Evolutionary conservation across 2,329 filamentous ascomycete species (phyloP), one percentile per base, ranked within the genome.

Genomic region (Ascochyta clinopodiicola): DNA sequence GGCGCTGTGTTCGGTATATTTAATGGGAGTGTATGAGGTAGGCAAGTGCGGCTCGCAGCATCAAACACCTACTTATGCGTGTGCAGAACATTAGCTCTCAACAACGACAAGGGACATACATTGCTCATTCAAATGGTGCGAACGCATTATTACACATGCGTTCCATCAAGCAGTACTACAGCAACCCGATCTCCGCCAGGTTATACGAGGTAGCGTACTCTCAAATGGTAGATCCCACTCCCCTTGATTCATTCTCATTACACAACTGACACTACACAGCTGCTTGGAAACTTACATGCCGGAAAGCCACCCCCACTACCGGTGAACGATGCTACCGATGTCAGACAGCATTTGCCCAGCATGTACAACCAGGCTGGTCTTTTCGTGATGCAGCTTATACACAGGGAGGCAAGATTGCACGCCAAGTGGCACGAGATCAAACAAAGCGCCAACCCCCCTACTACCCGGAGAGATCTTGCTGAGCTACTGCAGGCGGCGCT

Each of bases 11-110:
- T 57, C 69, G 1, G 68, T 70, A 0, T 69, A 71, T 56, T 27
- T 73, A 2, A 66, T 74, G 60, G 67, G 69, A 1, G 44, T 73
- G 0, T 72, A 67, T 17, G 70, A 72, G 58, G 70, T 70, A 61
- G 15, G 53, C 7, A 31, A 1, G 15, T 5, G 13, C 1, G 12
- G 29, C 9, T 6, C 10, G 9, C 5, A 1, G 21, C 9, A 2
- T 17, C 3, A 9, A 24, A 15, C 1, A 3, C 4, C 8, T 13
- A 3, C 36, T 56, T 24, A 51, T 37, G 9, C 4, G 5, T 6
- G 15, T 27, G 12, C 42, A 73, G 69, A 72, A 67, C 25, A 55
- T 73, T 10, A 64, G 63, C 7, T 59, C 56, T 15, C 31, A 61
- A 10, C 57, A 57, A 39, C 59, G 63, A 15, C 58, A 61, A 31